These are phyloP conservation scores for Debaryomyces sp. DNA, from an alignment of 1,139 yeast species.

Conservation along the genomic window DNA sequence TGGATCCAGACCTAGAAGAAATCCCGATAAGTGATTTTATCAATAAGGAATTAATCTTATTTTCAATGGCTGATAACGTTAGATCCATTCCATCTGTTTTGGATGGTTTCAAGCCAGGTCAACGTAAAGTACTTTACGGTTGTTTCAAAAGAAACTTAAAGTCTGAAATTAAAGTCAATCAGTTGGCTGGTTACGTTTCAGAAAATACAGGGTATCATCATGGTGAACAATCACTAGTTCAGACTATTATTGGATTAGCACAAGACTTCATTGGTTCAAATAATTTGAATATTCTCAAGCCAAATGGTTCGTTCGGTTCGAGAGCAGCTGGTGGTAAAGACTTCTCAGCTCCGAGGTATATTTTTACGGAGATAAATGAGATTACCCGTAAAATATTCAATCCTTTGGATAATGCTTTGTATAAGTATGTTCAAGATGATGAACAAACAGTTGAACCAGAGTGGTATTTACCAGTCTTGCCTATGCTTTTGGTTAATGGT, in stretches of 20 bases:
- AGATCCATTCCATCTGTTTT: conserved; percentile 93
- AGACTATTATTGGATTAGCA: conserved; percentile 90
- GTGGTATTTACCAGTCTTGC: conserved; percentile 91
- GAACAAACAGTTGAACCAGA: conserved; percentile 95
- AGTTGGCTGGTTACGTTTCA: conserved; percentile 85
- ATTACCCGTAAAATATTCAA: conserved; percentile 78
- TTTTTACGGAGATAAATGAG: conserved; percentile 80
- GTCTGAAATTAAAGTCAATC: conserved; percentile 86
- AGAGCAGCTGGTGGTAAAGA: conserved; percentile 98
- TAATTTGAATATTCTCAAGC: conserved; percentile 80
- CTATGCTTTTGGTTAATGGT: conserved; percentile 93
- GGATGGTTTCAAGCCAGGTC: conserved; percentile 98
- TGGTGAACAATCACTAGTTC: conserved; percentile 87
- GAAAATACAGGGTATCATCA: conserved; percentile 95
- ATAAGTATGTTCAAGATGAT: conserved; percentile 86
- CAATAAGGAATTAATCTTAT: conserved; percentile 90
- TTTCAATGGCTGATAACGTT: conserved; percentile 95
- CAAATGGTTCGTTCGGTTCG: conserved; percentile 97
- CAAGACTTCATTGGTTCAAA: conserved; percentile 95
- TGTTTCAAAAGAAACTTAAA: conserved; percentile 81
- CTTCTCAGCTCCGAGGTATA: conserved; percentile 98
- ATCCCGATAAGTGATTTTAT: conserved; percentile 95
- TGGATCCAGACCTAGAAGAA: conserved; percentile 75
- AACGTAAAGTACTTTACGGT: conserved; percentile 88
- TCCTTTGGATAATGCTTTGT: conserved; percentile 77